phyloP scores from a whole-genome alignment of 352 stramenopile genomes.

The Phytopythium sindhum region DNA sequence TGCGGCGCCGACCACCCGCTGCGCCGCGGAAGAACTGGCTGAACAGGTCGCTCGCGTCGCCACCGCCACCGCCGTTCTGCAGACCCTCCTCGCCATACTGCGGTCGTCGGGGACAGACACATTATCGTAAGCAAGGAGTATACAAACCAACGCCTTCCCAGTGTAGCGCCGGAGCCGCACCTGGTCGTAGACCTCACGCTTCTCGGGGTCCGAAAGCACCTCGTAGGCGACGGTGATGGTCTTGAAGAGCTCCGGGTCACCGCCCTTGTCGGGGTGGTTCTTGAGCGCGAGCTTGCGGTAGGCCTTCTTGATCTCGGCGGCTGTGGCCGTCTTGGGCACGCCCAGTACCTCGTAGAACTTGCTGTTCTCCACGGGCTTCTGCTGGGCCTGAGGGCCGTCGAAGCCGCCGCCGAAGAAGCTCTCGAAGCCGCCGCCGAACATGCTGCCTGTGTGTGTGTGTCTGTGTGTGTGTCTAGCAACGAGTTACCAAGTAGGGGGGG shows the following conservation, averaged over 20 bases:
- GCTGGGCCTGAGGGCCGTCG: slow-evolving; percentile 30
- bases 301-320: slow-evolving; percentile 88
- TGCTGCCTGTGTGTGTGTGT: slow-evolving; percentile 17
- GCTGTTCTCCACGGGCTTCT: slow-evolving; percentile 81
- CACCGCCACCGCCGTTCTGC: slow-evolving; percentile 81
- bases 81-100: slow-evolving; percentile 98
- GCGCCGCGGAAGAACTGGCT: slow-evolving; percentile 96
- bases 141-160: no score
- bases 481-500: no score
- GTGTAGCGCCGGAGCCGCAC: slow-evolving; percentile 14
- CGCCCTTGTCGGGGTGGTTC: slow-evolving; percentile 98
- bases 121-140: slow-evolving; percentile 8
- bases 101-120: no score
- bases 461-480: background rate
- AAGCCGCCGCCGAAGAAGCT: slow-evolving; percentile 85
- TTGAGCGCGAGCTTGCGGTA: slow-evolving; percentile 90
- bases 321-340: slow-evolving; percentile 79
- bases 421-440: slow-evolving; percentile 86
- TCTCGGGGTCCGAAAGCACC: slow-evolving; percentile 94
- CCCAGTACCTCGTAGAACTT: slow-evolving; percentile 89
- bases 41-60: slow-evolving; percentile 92
- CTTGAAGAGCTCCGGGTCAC: slow-evolving; percentile 96
- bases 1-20: slow-evolving; percentile 44
- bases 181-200: slow-evolving; percentile 86
- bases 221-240: slow-evolving; percentile 95